phyloP scores from a whole-genome alignment of 2,329 filamentous ascomycete species.

The Cytospora leucostoma region DNA sequence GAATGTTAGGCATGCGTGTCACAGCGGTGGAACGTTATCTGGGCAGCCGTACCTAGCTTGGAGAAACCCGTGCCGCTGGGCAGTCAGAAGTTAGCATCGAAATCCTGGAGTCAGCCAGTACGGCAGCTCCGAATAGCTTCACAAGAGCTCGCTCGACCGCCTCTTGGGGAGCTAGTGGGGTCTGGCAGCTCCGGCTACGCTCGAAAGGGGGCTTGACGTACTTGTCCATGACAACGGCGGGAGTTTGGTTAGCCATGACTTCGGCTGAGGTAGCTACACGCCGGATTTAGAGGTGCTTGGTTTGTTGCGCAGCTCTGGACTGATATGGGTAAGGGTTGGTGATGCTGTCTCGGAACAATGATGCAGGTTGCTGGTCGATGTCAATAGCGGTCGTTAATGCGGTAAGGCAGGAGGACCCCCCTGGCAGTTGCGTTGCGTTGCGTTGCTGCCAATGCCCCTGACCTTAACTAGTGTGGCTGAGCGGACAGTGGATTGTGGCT shows the following conservation, averaged over 20 bases:
- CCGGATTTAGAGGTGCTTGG: conserved; percentile 33
- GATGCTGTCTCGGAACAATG: conserved; percentile 19
- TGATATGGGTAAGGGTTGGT: conserved; percentile 4
- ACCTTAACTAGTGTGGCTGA: conserved; percentile 21
- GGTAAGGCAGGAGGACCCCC: conserved; percentile 20
- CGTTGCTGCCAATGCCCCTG: conserved; percentile 18
- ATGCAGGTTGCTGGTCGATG: conserved; percentile 14
- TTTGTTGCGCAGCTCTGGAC: conserved; percentile 27
- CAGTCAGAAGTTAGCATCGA: neutral
- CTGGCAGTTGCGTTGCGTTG: conserved; percentile 13
- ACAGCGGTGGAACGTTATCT: conserved; percentile 14
- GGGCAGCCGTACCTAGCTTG: conserved; percentile 76
- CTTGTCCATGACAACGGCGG: conserved; percentile 99
- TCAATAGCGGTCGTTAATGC: conserved; percentile 13
- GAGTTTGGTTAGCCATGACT: conserved; percentile 95
- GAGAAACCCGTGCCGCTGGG: conserved; percentile 98
- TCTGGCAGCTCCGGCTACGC: conserved; percentile 25
- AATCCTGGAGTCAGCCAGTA: neutral
- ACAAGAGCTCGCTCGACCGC: conserved; percentile 28
- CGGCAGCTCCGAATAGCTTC: conserved; percentile 22
- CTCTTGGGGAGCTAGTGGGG: conserved; percentile 29
- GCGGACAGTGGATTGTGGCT: neutral
- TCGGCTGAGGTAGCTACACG: conserved; percentile 32
- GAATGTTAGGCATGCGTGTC: conserved; percentile 32
- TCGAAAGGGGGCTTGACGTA: conserved; percentile 58